phyloP scores from a whole-genome alignment of 2,329 filamentous ascomycete species.

The Davidsoniella neocaledoniae region DNA sequence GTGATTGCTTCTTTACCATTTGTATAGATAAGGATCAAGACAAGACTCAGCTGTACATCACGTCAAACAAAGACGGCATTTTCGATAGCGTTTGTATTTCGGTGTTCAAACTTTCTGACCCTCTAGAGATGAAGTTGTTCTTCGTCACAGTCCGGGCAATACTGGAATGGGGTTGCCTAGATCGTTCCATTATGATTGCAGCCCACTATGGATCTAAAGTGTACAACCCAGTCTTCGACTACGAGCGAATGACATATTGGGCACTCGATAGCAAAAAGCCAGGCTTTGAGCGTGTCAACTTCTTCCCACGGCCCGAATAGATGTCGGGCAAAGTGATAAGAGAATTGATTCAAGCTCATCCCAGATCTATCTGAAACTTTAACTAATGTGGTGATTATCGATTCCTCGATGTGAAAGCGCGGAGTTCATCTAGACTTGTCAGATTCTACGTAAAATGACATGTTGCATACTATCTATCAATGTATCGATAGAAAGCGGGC shows the following conservation, averaged over 20 bases:
- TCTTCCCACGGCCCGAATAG: conserved; percentile 4
- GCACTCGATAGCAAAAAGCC: neutral
- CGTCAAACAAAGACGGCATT: neutral
- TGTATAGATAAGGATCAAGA: conserved; percentile 2
- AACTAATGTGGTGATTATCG: no score
- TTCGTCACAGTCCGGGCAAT: conserved; percentile 3
- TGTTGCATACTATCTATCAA: no score
- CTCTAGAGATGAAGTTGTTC: neutral
- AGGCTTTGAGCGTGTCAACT: neutral
- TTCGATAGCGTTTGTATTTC: conserved; percentile 1
- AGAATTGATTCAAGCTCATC: neutral
- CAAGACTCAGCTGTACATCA: conserved; percentile 2
- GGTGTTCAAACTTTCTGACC: neutral
- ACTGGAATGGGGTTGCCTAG: conserved; percentile 6
- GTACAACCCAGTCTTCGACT: neutral
- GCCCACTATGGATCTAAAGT: no score
- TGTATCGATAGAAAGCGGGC: no score
- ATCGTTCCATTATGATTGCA: neutral
- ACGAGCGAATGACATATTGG: conserved; percentile 3
- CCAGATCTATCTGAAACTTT: no score
- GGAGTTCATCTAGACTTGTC: no score
- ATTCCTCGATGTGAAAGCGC: no score
- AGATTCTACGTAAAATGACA: no score
- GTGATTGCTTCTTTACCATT: conserved; percentile 7
- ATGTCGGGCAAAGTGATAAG: neutral